phyloP scores from a whole-genome alignment of 2,329 filamentous ascomycete genomes.

The Cladosporium sp. region DNA sequence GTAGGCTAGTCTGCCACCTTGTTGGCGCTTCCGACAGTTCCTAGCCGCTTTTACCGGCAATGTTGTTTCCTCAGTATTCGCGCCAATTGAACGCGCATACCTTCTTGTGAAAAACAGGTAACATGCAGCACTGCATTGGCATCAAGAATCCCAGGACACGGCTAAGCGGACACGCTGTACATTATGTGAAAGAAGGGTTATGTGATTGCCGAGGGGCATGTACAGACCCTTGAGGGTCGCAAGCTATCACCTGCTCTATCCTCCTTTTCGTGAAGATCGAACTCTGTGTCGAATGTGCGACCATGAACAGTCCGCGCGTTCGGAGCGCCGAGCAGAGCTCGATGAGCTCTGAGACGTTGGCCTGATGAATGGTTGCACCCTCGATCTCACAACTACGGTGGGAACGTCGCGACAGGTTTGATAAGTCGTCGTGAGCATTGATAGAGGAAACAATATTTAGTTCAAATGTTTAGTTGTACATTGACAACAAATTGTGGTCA shows the following conservation, averaged over 20 bases:
- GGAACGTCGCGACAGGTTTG: background rate
- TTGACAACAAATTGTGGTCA: background rate
- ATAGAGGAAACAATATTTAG: background rate
- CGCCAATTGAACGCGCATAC: background rate
- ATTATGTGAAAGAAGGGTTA: background rate
- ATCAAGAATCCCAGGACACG: background rate
- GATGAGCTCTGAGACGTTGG: background rate
- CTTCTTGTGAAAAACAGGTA: background rate
- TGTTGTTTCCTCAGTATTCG: background rate
- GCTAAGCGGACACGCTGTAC: background rate
- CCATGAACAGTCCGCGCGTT: background rate
- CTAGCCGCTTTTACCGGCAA: background rate
- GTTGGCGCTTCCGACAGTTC: background rate
- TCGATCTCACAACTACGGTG: background rate
- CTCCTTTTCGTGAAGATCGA: background rate
- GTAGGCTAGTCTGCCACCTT: background rate
- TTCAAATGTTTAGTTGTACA: too few relatives aligned
- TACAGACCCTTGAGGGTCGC: background rate
- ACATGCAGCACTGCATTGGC: background rate
- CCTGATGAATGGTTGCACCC: background rate
- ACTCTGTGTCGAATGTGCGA: background rate
- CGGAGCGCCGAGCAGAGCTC: background rate
- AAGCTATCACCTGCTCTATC: background rate
- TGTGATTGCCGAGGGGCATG: background rate
- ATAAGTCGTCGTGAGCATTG: background rate